A percentile compares a stretch with the other conserved stretches of the same genome.
These are phyloP conservation scores for Termitomyces heimii DNA, from an alignment of 768 basidiomycete genomes.

Conservation along the genomic window DNA sequence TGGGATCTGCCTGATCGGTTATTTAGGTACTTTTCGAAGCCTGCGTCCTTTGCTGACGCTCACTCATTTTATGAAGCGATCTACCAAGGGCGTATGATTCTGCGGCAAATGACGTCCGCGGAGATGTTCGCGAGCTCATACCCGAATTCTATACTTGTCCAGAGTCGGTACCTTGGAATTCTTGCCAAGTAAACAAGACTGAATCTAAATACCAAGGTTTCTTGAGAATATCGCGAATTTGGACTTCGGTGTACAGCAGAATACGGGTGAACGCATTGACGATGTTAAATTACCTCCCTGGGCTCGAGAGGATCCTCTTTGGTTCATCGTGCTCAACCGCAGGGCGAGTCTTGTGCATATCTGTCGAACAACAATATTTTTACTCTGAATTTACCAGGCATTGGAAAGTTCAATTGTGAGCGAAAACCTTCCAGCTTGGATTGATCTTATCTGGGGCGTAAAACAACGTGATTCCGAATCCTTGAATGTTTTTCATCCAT, in stretches of 20 bases:
- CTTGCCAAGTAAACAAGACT: not conserved
- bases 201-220: slow-evolving; percentile 45
- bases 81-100: slow-evolving; percentile 79
- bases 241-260: slow-evolving; percentile 75
- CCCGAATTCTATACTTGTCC: slow-evolving; percentile 86
- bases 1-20: slow-evolving; percentile 91
- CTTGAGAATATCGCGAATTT: slow-evolving; percentile 72
- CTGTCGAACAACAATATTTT: not conserved
- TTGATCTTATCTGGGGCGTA: slow-evolving; percentile 89
- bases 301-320: slow-evolving; percentile 78
- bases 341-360: slow-evolving; percentile 32
- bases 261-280: slow-evolving; percentile 73
- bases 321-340: slow-evolving; percentile 79
- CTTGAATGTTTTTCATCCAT: slow-evolving; percentile 85
- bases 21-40: slow-evolving; percentile 48
- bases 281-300: slow-evolving; percentile 87
- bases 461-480: slow-evolving; percentile 76
- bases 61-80: slow-evolving; percentile 38
- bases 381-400: slow-evolving; percentile 39
- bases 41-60: not conserved
- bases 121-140: slow-evolving; percentile 91
- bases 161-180: slow-evolving; percentile 42
- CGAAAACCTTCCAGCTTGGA: slow-evolving; percentile 81
- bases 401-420: slow-evolving; percentile 87
- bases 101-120: slow-evolving; percentile 79